Conservation (phyloP, 2,329 filamentous ascomycete species). For the Hymenoscyphus fructigenus region DNA sequence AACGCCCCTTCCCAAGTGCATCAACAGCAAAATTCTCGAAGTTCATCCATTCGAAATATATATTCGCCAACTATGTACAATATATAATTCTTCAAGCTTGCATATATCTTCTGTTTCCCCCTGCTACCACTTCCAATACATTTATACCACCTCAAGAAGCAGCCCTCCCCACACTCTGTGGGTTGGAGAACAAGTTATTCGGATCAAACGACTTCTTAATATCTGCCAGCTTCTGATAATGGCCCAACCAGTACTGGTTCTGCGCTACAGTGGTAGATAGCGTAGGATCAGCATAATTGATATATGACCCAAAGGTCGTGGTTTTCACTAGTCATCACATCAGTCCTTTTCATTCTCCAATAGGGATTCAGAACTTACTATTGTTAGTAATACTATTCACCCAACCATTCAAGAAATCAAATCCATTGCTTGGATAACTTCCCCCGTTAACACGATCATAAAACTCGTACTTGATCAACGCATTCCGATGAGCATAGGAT, state of each 20-base stretch:
- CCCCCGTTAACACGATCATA: slow-evolving; percentile 17
- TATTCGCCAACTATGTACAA: no score
- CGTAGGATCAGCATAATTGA: slow-evolving; percentile 25
- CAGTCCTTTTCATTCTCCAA: no score
- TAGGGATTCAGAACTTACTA: slow-evolving; percentile 11
- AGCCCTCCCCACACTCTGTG: slow-evolving; percentile 16
- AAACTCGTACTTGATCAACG: slow-evolving; percentile 23
- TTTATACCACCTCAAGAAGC: not conserved
- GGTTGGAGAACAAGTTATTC: slow-evolving; percentile 19
- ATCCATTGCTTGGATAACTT: slow-evolving; percentile 16
- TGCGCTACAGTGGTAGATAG: slow-evolving; percentile 18
- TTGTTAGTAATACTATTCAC: slow-evolving; percentile 8
- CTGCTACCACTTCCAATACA: not conserved
- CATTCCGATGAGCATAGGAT: slow-evolving; percentile 23
- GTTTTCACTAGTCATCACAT: slow-evolving; percentile 9
- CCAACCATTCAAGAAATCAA: slow-evolving; percentile 17
- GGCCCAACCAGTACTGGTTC: slow-evolving; percentile 18
- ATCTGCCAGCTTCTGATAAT: slow-evolving; percentile 16
- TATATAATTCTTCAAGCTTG: no score
- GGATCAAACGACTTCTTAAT: slow-evolving; percentile 22
- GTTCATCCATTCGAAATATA: no score
- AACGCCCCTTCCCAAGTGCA: no score
- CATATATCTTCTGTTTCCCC: no score
- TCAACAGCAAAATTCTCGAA: no score
- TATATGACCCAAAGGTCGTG: slow-evolving; percentile 20